phyloP scores from a whole-genome alignment of 257 asterid species.

The Salvia rosmarinus region DNA sequence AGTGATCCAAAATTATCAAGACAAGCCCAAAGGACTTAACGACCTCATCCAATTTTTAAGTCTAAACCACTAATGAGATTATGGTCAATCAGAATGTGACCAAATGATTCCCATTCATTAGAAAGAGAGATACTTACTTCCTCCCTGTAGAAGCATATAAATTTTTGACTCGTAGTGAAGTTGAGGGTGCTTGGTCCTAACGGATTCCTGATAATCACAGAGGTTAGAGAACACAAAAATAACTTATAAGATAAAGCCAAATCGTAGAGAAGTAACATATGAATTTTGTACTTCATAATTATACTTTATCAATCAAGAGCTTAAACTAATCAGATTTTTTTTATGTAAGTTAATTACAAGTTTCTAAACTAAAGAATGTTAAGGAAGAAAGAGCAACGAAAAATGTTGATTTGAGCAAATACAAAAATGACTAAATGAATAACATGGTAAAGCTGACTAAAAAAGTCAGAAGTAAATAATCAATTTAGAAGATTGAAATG shows the following conservation, averaged over 20 bases:
- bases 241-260: background rate
- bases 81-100: conserved; percentile 6
- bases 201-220: conserved; percentile 64
- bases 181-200: conserved; percentile 84
- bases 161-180: conserved; percentile 91
- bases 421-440: too few relatives aligned
- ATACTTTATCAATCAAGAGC: background rate
- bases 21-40: background rate
- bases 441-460: conserved; percentile 4
- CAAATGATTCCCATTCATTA: background rate
- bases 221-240: conserved; percentile 16
- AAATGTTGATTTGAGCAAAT: background rate
- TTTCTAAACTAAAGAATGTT: conserved; percentile 23
- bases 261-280: conserved; percentile 8
- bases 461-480: conserved; percentile 16
- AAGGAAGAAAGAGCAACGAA: background rate
- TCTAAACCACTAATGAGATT: background rate
- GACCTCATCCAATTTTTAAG: background rate
- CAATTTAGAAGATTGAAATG: background rate
- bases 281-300: background rate
- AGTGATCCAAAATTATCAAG: background rate
- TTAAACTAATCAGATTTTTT: background rate
- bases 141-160: conserved; percentile 90
- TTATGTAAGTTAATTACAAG: background rate
- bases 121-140: conserved; percentile 60